Percentiles rank a stretch among this genome's conserved stretches.
phyloP scores from a whole-genome alignment of 2,329 filamentous ascomycete genomes.

The Whalleya microplaca region DNA sequence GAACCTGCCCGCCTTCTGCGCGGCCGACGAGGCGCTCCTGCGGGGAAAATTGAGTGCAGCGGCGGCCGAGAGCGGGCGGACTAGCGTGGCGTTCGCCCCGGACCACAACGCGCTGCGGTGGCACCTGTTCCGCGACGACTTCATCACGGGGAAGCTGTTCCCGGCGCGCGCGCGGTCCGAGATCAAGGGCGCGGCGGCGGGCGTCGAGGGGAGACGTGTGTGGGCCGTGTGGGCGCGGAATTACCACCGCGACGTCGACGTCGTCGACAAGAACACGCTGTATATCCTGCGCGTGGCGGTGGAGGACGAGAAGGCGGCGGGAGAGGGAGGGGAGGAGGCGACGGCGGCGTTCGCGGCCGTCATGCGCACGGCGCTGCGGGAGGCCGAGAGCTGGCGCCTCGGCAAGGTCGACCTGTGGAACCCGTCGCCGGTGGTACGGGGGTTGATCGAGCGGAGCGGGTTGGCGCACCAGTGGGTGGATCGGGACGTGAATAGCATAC shows the following conservation, averaged over 20 bases:
- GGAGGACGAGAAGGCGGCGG: conserved; percentile 53
- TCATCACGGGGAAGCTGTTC: conserved; percentile 68
- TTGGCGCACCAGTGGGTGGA: conserved; percentile 56
- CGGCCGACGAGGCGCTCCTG: conserved; percentile 66
- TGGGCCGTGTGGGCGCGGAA: conserved; percentile 76
- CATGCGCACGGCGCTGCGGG: conserved; percentile 66
- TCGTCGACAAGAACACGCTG: conserved; percentile 62
- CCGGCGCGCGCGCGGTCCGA: conserved; percentile 62
- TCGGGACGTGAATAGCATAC: conserved; percentile 68
- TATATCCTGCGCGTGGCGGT: conserved; percentile 71
- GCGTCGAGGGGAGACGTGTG: conserved; percentile 46
- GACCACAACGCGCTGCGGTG: conserved; percentile 71
- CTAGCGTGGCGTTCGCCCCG: conserved; percentile 68
- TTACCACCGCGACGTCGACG: conserved; percentile 61
- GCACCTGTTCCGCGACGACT: conserved; percentile 83
- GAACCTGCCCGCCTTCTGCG: conserved; percentile 65
- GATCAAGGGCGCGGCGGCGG: conserved; percentile 39
- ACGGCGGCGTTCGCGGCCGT: conserved; percentile 62
- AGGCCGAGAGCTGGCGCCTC: conserved; percentile 75
- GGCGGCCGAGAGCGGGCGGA: conserved; percentile 44
- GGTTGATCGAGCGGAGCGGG: conserved; percentile 50
- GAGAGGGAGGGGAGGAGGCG: conserved; percentile 8
- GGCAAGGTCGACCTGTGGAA: conserved; percentile 82
- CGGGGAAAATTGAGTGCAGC: conserved; percentile 51
- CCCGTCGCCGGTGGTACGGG: conserved; percentile 59